phyloP scores from a whole-genome alignment of 805 yeast species.

The Suhomyces xylopsoci region DNA sequence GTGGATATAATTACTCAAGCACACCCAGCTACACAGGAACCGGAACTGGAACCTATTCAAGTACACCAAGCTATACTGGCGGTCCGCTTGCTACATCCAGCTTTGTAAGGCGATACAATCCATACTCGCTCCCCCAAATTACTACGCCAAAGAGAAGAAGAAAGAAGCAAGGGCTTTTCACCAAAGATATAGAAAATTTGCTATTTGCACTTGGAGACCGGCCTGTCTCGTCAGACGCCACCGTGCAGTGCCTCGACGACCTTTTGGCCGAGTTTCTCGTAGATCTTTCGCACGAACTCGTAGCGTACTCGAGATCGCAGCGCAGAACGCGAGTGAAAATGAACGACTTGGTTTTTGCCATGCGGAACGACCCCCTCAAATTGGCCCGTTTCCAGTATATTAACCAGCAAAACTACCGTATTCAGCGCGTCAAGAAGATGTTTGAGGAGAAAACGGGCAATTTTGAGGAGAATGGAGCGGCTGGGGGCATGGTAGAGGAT shows the following conservation, averaged over 20 bases:
- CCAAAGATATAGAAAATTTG: conserved; percentile 40
- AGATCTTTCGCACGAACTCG: conserved; percentile 32
- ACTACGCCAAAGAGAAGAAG: conserved; percentile 17
- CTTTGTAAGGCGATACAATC: background rate
- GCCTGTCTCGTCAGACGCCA: conserved; percentile 36
- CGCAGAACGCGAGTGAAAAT: conserved; percentile 39
- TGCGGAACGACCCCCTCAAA: conserved; percentile 41
- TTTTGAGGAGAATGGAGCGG: conserved; percentile 5
- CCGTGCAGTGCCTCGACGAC: conserved; percentile 39
- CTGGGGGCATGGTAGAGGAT: conserved; percentile 5
- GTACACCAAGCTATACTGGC: background rate
- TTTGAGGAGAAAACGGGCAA: conserved; percentile 29
- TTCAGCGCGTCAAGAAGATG: conserved; percentile 40
- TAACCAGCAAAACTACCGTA: conserved; percentile 34
- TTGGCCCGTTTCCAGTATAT: conserved; percentile 40
- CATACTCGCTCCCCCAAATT: conserved; percentile 6
- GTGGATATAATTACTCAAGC: background rate
- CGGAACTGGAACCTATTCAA: too few relatives aligned
- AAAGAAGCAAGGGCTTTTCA: conserved; percentile 35
- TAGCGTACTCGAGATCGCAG: conserved; percentile 34
- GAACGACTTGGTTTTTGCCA: conserved; percentile 41
- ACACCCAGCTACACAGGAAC: too few relatives aligned
- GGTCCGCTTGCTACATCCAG: background rate
- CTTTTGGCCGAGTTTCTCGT: conserved; percentile 34
- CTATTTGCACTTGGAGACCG: conserved; percentile 42